Evolutionary conservation across 225 moss, liverwort and hornwort species (phyloP).

Genomic region (Marchantia polymorpha): DNA sequence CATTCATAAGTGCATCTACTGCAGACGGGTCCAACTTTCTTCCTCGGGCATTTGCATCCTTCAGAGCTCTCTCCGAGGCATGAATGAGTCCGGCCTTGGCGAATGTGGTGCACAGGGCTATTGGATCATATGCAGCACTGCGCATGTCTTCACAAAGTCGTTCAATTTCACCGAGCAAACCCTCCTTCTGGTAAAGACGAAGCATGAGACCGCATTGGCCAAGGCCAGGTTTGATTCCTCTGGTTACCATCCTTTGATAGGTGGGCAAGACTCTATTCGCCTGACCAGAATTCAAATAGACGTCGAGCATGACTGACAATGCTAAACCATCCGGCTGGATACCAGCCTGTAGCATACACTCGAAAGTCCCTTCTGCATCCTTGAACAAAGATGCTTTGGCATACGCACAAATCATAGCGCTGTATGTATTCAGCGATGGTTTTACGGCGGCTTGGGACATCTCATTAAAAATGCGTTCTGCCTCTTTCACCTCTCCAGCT

Average conservation of each 20-base stretch:
- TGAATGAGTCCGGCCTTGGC: conserved; percentile 41
- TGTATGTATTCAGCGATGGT: conserved; percentile 43
- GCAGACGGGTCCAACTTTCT: conserved; percentile 14
- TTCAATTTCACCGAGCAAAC: conserved; percentile 33
- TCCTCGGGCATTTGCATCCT: conserved; percentile 26
- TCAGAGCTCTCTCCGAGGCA: conserved; percentile 32
- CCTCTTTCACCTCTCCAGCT: conserved; percentile 38
- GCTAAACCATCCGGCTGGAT: conserved; percentile 43
- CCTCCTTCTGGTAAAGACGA: conserved; percentile 33
- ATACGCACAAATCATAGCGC: conserved; percentile 52
- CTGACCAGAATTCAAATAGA: conserved; percentile 44
- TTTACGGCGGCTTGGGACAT: conserved; percentile 37
- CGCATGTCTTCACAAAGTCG: conserved; percentile 34
- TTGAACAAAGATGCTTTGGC: conserved; percentile 37
- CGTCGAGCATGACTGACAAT: conserved; percentile 47
- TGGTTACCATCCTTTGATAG: conserved; percentile 34
- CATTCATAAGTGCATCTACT: conserved; percentile 30
- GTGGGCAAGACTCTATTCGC: conserved; percentile 29
- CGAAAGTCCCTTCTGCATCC: conserved; percentile 36
- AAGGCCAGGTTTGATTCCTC: conserved; percentile 36
- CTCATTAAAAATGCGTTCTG: conserved; percentile 45
- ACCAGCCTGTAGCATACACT: conserved; percentile 34
- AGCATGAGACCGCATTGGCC: conserved; percentile 41
- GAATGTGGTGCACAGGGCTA: conserved; percentile 32
- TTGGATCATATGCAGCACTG: conserved; percentile 42